phyloP scores from a whole-genome alignment of 2,329 filamentous ascomycete species.

The Penicillium concentricum region DNA sequence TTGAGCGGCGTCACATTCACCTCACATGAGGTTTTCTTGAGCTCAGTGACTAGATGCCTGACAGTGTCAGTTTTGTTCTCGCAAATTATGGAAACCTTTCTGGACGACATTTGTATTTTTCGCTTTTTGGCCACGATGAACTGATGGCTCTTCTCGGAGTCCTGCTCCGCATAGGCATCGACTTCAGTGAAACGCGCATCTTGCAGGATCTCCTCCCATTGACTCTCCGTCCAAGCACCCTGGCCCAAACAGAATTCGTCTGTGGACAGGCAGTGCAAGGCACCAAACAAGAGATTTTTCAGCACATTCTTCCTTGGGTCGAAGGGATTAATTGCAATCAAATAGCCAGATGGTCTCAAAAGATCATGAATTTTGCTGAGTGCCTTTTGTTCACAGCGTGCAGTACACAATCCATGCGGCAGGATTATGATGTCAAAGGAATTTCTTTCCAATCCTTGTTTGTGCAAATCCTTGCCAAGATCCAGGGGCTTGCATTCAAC shows the following conservation, averaged over 20 bases:
- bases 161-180: background rate
- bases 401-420: slow-evolving; percentile 16
- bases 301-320: slow-evolving; percentile 1
- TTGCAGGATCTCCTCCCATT: background rate
- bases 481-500: slow-evolving; percentile 12
- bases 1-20: slow-evolving; percentile 7
- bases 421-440: slow-evolving; percentile 21
- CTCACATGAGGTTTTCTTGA: background rate
- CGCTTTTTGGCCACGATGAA: slow-evolving; percentile 4
- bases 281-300: slow-evolving; percentile 9
- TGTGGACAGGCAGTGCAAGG: slow-evolving; percentile 7
- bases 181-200: slow-evolving; percentile 1
- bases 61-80: background rate
- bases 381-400: background rate
- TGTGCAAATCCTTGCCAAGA: background rate
- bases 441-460: slow-evolving; percentile 3
- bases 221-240: background rate
- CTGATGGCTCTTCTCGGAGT: background rate
- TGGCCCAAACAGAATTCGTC: background rate
- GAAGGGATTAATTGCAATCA: slow-evolving; percentile 17
- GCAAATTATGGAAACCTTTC: slow-evolving; percentile 12
- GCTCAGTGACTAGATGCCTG: background rate
- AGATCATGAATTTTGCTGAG: slow-evolving; percentile 17
- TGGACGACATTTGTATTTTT: background rate
- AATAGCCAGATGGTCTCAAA: slow-evolving; percentile 16